phyloP scores from a whole-genome alignment of 23 red algal species.

The Gracilaria gracilis region DNA sequence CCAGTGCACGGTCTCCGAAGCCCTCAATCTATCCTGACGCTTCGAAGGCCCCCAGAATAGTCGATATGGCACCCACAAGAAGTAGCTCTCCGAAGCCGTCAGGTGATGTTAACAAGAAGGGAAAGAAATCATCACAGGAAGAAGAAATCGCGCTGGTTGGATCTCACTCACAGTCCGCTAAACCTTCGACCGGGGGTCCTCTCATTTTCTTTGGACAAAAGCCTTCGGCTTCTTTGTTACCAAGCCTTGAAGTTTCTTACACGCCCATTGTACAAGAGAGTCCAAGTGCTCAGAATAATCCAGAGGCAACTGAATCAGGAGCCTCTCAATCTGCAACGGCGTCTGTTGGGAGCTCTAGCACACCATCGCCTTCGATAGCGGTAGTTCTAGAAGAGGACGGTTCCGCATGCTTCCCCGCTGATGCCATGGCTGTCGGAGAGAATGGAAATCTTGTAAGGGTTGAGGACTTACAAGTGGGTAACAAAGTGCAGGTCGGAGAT shows the following conservation, averaged over 20 bases:
- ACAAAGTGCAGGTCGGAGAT: constrained; percentile 45
- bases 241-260: constrained; percentile 3
- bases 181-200: constrained; percentile 1
- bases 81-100: neutral
- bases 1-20: neutral
- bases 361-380: neutral
- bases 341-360: neutral
- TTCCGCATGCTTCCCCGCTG: constrained; percentile 50
- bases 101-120: neutral
- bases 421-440: neutral
- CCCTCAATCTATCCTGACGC: constrained; percentile 18
- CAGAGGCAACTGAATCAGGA: neutral
- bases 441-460: constrained; percentile 36
- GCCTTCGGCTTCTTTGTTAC: neutral
- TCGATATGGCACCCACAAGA: neutral
- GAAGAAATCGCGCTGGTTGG: neutral
- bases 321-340: neutral
- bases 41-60: constrained; percentile 24
- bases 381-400: neutral
- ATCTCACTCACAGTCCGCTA: neutral
- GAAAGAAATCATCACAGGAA: neutral
- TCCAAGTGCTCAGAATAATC: neutral
- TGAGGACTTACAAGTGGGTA: constrained; percentile 28
- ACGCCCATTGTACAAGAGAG: neutral
- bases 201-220: neutral